These are phyloP conservation scores for Picochlorum sp. DNA, from an alignment of 139 green algal species.

Conservation along the genomic window DNA sequence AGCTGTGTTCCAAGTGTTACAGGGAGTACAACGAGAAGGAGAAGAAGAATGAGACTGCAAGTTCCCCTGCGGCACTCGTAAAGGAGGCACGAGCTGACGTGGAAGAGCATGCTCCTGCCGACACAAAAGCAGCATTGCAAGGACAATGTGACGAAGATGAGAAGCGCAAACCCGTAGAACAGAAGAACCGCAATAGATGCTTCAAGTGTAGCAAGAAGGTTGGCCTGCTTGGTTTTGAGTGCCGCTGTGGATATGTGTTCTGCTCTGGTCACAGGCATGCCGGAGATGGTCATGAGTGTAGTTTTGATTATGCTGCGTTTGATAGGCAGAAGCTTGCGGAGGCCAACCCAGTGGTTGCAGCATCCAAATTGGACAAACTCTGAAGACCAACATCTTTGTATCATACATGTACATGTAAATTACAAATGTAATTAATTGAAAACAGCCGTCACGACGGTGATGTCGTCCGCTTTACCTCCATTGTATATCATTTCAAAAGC, in stretches of 20 bases:
- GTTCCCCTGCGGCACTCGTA: background rate
- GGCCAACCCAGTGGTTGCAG: constrained; percentile 24
- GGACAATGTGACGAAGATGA: background rate
- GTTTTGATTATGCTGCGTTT: constrained; percentile 24
- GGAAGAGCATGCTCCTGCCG: background rate
- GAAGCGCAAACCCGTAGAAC: background rate
- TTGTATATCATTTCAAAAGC: constrained; percentile 85
- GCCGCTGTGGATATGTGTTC: constrained; percentile 35
- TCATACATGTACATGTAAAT: constrained; percentile 1
- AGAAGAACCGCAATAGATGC: constrained; percentile 26
- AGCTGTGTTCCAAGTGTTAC: constrained; percentile 29
- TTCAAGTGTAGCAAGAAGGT: constrained; percentile 39
- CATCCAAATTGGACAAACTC: constrained; percentile 32
- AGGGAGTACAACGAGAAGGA: constrained; percentile 12
- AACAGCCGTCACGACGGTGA: constrained; percentile 49
- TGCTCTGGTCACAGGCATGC: constrained; percentile 35
- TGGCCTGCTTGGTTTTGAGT: constrained; percentile 36
- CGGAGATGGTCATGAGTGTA: constrained; percentile 19
- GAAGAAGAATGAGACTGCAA: constrained; percentile 3
- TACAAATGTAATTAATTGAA: background rate
- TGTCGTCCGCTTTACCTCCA: constrained; percentile 78
- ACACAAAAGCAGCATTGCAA: background rate
- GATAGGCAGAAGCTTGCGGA: constrained; percentile 25
- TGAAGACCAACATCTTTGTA: background rate
- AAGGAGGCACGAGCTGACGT: constrained; percentile 3